Evolutionary conservation across 23 red algal species (phyloP), one percentile per base, ranked within the genome.

Genomic region (Agarophyton chilense): DNA sequence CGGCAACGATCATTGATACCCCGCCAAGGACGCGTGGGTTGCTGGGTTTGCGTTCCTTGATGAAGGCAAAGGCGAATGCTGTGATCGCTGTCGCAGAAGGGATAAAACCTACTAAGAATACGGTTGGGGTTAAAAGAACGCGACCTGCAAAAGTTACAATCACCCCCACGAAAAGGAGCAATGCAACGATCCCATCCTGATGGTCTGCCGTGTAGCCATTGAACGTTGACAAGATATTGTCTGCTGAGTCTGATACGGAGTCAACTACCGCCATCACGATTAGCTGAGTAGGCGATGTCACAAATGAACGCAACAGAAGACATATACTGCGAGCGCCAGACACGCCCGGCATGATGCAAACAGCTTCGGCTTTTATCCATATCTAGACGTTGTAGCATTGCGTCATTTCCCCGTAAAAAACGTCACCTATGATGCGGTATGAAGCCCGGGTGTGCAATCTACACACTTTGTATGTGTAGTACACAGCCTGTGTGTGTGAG

Each of bases 61-160:
- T 57, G 47, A 82, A 61, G 38, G 88, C 77, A 36, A 91, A 51
- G 11, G 54, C 88, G 6, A 82, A 53, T 16, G 76, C 75, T n/a
- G 61, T 82, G 18, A 91, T 55, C 11, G 72, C 45, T 38, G 70
- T 60, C 14, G 67, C 49, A 63, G 77, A 54, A 0, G 88, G 88
- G 47, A 82, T 71, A 58, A 91, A 91, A 4, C 88, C 88, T 6
- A 91, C 17, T 19, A 91, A 47, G 66, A 91, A 91, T 9, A 91
- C 88, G 52, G 88, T 91, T 9, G 88, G 88, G 5, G 53, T 81
- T 44, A 91, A 49, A 10, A 91, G 58, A 32, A 75, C 77, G 7
- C 88, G 74, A 32, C 88, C 88, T 18, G 88, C 44, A 81, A 91
- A 82, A 36, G 88, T 52, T 16, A 91, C 77, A 32, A 91, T 68